Conservation (phyloP, 805 yeast species). For the Maudiozyma bulderi region DNA sequence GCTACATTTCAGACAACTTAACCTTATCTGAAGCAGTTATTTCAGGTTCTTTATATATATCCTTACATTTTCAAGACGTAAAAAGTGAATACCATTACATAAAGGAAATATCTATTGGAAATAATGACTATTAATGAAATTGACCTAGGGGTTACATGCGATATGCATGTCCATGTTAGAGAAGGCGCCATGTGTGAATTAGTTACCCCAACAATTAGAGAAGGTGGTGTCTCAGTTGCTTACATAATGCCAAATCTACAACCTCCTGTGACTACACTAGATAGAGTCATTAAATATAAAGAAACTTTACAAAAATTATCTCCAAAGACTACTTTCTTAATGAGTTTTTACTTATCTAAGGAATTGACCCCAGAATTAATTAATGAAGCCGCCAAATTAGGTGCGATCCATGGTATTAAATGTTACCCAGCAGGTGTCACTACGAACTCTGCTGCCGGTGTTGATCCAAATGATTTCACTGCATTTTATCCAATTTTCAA, state of each 20-base stretch:
- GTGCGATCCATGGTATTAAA: slow-evolving; percentile 77
- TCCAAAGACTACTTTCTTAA: slow-evolving; percentile 78
- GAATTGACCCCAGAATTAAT: slow-evolving; percentile 81
- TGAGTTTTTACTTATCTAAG: slow-evolving; percentile 78
- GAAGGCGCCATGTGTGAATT: slow-evolving; percentile 90
- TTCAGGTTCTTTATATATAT: too few relatives aligned
- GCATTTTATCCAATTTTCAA: slow-evolving; percentile 82
- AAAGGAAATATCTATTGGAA: not conserved
- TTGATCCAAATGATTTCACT: slow-evolving; percentile 84
- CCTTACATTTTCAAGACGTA: too few relatives aligned
- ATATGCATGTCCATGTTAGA: slow-evolving; percentile 92
- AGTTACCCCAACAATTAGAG: slow-evolving; percentile 79
- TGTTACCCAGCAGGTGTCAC: slow-evolving; percentile 99
- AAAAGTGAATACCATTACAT: not conserved
- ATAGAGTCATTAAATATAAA: slow-evolving; percentile 63
- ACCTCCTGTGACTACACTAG: slow-evolving; percentile 81
- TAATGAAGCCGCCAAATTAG: slow-evolving; percentile 59
- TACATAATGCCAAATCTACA: slow-evolving; percentile 94
- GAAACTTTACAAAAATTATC: slow-evolving; percentile 50
- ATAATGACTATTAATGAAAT: slow-evolving; percentile 3
- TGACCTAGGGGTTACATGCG: slow-evolving; percentile 62
- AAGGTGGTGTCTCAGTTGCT: slow-evolving; percentile 87
- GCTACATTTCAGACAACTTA: too few relatives aligned
- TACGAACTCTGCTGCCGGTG: slow-evolving; percentile 89
- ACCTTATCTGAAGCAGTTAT: not conserved